Evolutionary conservation across 2,329 filamentous ascomycete species (phyloP).

Genomic region (Penicillium oxalicum): DNA sequence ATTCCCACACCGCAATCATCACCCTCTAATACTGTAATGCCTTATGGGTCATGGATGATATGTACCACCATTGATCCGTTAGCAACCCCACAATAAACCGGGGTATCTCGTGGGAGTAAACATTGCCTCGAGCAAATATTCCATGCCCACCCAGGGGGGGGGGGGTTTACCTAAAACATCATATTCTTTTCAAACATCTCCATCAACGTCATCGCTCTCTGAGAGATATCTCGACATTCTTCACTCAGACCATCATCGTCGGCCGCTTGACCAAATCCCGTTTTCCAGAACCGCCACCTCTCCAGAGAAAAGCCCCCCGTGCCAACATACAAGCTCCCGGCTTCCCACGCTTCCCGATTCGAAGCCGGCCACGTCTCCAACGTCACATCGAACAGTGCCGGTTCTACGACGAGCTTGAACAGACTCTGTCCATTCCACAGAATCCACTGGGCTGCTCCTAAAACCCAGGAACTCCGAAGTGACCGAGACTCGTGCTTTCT

Average conservation of each 20-base stretch:
- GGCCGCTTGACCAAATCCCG: background rate
- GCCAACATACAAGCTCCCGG: background rate
- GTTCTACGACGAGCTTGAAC: background rate
- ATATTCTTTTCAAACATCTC: background rate
- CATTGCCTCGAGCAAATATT: no score
- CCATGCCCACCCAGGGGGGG: no score
- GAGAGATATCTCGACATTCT: background rate
- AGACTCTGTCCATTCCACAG: conserved; percentile 2
- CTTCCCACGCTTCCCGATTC: background rate
- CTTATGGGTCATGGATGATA: no score
- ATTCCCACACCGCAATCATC: no score
- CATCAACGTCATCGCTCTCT: background rate
- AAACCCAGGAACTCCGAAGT: conserved; percentile 1
- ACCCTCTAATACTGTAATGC: no score
- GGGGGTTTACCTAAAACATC: background rate
- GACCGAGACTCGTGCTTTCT: background rate
- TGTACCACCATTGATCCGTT: no score
- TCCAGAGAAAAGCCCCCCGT: background rate
- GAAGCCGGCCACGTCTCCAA: background rate
- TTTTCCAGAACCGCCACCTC: conserved; percentile 3
- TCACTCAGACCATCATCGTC: background rate
- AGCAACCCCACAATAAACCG: no score
- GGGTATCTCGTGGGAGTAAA: no score
- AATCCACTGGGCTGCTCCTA: conserved; percentile 3
- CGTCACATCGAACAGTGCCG: conserved; percentile 1